Evolutionary conservation across 768 basidiomycete genomes (phyloP).

Genomic region (Amanita brunnescens): DNA sequence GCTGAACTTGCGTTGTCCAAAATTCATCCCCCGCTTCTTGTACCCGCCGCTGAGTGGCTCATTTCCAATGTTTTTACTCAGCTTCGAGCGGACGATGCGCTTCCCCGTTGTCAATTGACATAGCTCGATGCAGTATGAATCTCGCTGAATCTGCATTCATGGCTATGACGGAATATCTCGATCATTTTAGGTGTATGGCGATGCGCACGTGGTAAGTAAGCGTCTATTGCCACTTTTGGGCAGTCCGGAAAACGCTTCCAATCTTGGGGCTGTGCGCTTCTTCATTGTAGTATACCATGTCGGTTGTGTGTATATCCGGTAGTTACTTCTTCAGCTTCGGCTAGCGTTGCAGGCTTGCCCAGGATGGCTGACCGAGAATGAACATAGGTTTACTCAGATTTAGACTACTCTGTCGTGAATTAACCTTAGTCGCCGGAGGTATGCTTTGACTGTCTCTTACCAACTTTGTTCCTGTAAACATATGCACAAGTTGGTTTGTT

Average conservation of each 20-base stretch:
- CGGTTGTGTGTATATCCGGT: conserved; percentile 1
- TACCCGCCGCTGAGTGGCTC: background rate
- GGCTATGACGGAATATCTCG: conserved; percentile 1
- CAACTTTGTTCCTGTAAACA: no score
- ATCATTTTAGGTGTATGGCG: conserved; percentile 1
- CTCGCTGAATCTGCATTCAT: conserved; percentile 1
- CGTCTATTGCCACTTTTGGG: conserved; percentile 1
- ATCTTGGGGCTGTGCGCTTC: conserved; percentile 1
- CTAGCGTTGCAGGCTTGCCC: background rate
- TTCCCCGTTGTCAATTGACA: conserved; percentile 4
- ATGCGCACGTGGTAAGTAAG: background rate
- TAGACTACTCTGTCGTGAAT: background rate
- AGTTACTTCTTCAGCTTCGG: background rate
- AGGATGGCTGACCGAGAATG: background rate
- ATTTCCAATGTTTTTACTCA: background rate
- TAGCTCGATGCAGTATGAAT: background rate
- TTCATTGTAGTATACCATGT: background rate
- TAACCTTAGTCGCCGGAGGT: no score
- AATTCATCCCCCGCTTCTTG: conserved; percentile 7
- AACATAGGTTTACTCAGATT: background rate
- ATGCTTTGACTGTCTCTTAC: no score
- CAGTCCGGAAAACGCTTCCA: background rate
- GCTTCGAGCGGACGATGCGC: conserved; percentile 5
- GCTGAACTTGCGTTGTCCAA: conserved; percentile 13
- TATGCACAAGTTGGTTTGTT: background rate